Percentiles rank a stretch among this genome's conserved stretches.
Conservation (phyloP, 129 eudicot species). For the Artemisia tridentata region DNA sequence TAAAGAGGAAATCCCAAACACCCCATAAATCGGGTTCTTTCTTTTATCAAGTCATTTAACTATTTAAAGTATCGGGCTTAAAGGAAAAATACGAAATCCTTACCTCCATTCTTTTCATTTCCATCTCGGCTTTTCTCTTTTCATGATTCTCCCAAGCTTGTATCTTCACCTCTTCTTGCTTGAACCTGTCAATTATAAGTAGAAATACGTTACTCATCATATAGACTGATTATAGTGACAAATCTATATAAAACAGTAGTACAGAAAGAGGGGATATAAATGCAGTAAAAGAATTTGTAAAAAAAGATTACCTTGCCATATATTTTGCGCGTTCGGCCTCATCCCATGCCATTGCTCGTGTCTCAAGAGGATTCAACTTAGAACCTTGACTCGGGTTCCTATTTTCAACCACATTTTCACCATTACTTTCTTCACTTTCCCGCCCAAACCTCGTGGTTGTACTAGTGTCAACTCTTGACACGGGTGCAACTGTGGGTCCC, state of each 20-base stretch:
- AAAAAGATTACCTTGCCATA: conserved; percentile 64
- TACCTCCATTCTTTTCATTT: conserved; percentile 90
- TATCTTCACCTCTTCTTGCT: conserved; percentile 93
- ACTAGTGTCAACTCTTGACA: conserved; percentile 24
- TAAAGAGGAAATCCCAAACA: too few species aligned
- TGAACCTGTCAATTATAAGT: conserved; percentile 46
- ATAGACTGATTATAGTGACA: too few species aligned
- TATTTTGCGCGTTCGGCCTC: conserved; percentile 94
- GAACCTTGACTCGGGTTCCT: conserved; percentile 24
- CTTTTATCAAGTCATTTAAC: too few species aligned
- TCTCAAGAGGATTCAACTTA: conserved; percentile 65
- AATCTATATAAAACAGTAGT: too few species aligned
- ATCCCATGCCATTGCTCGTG: conserved; percentile 93
- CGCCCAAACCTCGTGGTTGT: conserved; percentile 39
- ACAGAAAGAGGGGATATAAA: too few species aligned
- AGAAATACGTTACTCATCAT: too few species aligned
- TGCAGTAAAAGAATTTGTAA: background rate
- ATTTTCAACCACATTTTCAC: conserved; percentile 27
- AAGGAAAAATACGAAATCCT: background rate
- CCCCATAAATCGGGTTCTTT: too few species aligned
- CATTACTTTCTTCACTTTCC: conserved; percentile 45
- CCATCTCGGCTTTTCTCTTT: conserved; percentile 94
- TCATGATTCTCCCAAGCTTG: conserved; percentile 97
- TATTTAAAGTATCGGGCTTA: background rate
- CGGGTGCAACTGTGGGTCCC: conserved; percentile 17